These are phyloP conservation scores for Mixia osmundae DNA, from an alignment of 1,284 basidiomycete genomes.

Conservation along the genomic window DNA sequence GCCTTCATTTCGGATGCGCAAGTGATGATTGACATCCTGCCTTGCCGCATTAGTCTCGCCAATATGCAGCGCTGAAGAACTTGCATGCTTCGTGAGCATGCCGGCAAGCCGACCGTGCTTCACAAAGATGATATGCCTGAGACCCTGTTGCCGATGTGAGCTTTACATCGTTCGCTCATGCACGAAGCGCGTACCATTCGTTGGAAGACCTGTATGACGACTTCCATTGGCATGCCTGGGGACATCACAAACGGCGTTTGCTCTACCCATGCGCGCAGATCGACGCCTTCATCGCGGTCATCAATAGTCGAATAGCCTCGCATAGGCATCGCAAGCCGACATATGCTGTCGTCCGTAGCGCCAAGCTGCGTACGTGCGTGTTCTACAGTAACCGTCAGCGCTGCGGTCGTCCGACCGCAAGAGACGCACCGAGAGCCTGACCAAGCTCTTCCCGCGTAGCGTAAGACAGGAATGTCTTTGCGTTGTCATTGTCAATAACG, in stretches of 20 bases:
- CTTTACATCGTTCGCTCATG: background rate
- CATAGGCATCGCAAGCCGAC: too few species aligned
- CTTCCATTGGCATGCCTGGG: constrained; percentile 14
- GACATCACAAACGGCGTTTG: constrained; percentile 13
- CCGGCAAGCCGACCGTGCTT: constrained; percentile 4
- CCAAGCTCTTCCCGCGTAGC: constrained; percentile 76
- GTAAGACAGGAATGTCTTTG: constrained; percentile 57
- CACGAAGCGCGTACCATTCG: constrained; percentile 6
- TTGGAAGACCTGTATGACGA: constrained; percentile 18
- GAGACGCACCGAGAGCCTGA: constrained; percentile 49
- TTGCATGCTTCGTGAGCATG: constrained; percentile 5
- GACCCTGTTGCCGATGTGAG: background rate
- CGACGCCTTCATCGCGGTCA: constrained; percentile 5
- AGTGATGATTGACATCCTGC: background rate
- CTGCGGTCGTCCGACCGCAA: background rate
- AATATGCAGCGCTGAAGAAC: background rate
- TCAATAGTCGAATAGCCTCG: background rate
- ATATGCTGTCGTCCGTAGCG: too few species aligned
- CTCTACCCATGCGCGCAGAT: constrained; percentile 14
- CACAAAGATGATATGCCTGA: constrained; percentile 4
- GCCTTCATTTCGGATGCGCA: too few species aligned
- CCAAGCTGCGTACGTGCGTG: too few species aligned
- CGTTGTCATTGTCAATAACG: constrained; percentile 32
- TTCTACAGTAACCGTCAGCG: too few species aligned
- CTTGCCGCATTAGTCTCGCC: background rate